These are phyloP conservation scores for Trichoderma oligosporum DNA, from an alignment of 2,329 filamentous ascomycete genomes.

Conservation along the genomic window DNA sequence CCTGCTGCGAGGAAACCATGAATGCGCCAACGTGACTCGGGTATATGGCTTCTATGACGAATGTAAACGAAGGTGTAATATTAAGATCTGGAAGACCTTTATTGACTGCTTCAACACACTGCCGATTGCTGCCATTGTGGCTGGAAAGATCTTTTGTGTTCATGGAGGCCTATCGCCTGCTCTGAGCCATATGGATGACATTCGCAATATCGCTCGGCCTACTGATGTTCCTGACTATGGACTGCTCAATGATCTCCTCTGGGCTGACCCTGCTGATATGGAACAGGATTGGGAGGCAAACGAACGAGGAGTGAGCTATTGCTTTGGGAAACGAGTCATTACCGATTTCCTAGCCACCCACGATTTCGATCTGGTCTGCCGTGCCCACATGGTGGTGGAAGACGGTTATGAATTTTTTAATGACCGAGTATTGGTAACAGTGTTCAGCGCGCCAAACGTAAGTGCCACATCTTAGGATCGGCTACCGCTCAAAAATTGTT, in stretches of 20 bases:
- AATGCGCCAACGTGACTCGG: slow-evolving; percentile 92
- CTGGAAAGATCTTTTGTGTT: slow-evolving; percentile 96
- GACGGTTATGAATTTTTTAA: slow-evolving; percentile 99
- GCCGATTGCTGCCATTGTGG: slow-evolving; percentile 93
- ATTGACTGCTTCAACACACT: slow-evolving; percentile 95
- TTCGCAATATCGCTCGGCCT: slow-evolving; percentile 88
- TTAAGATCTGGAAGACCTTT: slow-evolving; percentile 98
- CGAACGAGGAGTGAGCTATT: slow-evolving; percentile 94
- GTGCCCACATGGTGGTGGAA: slow-evolving; percentile 98
- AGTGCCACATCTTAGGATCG: slow-evolving; percentile 38
- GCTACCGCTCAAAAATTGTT: neutral
- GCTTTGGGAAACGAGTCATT: slow-evolving; percentile 97
- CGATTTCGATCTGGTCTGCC: slow-evolving; percentile 95
- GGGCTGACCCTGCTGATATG: slow-evolving; percentile 98
- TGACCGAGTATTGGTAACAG: slow-evolving; percentile 88
- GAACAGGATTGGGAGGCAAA: slow-evolving; percentile 98
- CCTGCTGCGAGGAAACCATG: slow-evolving; percentile 87
- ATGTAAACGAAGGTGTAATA: slow-evolving; percentile 92
- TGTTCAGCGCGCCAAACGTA: slow-evolving; percentile 96
- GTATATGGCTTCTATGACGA: slow-evolving; percentile 98
- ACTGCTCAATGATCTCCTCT: slow-evolving; percentile 87
- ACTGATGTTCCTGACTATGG: slow-evolving; percentile 98
- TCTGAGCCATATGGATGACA: slow-evolving; percentile 95
- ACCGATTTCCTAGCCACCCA: slow-evolving; percentile 91
- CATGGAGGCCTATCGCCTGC: slow-evolving; percentile 92